A percentile compares a stretch with the other conserved stretches of the same genome.
Evolutionary conservation across 1,284 basidiomycete genomes (phyloP).

Genomic region (Marasmius tenuissimus): DNA sequence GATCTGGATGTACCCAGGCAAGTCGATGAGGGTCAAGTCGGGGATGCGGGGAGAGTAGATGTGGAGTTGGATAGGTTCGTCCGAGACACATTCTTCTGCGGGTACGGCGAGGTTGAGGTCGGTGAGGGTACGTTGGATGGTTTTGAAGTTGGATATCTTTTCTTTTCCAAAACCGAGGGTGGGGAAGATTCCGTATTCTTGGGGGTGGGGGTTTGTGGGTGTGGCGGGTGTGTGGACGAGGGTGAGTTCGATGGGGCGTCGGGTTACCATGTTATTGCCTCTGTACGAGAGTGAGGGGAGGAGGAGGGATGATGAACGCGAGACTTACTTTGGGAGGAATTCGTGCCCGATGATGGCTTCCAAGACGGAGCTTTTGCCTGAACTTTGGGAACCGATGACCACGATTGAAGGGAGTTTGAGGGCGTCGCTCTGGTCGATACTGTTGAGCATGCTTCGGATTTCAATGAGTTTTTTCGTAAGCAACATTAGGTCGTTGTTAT

Average conservation of each 20-base stretch:
- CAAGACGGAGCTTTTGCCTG: conserved; percentile 95
- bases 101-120: conserved; percentile 96
- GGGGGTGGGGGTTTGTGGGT: conserved; percentile 53
- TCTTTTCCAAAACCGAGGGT: conserved; percentile 85
- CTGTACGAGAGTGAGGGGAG: conserved; percentile 40
- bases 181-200: conserved; percentile 95
- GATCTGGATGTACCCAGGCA: conserved; percentile 98
- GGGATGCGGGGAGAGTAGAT: conserved; percentile 97
- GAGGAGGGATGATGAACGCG: not conserved
- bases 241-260: conserved; percentile 96
- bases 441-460: conserved; percentile 90
- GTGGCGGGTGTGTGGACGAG: conserved; percentile 84
- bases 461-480: conserved; percentile 96
- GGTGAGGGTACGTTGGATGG: conserved; percentile 90
- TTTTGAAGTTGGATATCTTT: conserved; percentile 86
- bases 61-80: conserved; percentile 93
- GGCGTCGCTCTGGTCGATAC: conserved; percentile 93
- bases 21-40: conserved; percentile 95
- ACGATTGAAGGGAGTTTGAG: conserved; percentile 96
- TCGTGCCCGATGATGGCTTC: conserved; percentile 98
- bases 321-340: conserved; percentile 88
- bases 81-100: conserved; percentile 85
- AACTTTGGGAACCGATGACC: conserved; percentile 97
- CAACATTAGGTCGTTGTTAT: conserved; percentile 81
- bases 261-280: conserved; percentile 99